phyloP scores from a whole-genome alignment of 495 filamentous ascomycete genomes.

The Penicillium angulare region DNA sequence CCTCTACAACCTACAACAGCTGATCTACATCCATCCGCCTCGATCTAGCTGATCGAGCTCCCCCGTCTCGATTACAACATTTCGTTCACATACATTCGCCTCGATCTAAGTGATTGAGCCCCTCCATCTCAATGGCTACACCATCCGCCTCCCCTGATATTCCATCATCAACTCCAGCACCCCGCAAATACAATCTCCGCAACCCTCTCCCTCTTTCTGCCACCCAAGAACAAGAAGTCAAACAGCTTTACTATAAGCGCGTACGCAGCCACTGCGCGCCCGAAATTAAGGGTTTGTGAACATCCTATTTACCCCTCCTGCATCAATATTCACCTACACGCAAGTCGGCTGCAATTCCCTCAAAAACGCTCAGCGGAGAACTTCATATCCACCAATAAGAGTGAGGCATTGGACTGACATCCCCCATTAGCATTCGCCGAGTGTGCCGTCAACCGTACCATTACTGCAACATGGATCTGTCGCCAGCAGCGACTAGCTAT shows the following conservation, averaged over 20 bases:
- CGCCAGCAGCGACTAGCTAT: slow-evolving; percentile 73
- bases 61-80: slow-evolving; percentile 23
- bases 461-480: slow-evolving; percentile 83
- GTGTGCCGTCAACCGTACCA: slow-evolving; percentile 81
- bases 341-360: too few species aligned
- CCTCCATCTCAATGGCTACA: slow-evolving; percentile 22
- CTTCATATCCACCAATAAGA: not conserved
- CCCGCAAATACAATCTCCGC: slow-evolving; percentile 46
- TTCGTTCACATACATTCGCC: too few species aligned
- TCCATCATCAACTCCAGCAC: slow-evolving; percentile 11
- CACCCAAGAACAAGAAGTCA: slow-evolving; percentile 85
- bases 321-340: not conserved
- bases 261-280: slow-evolving; percentile 75
- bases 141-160: slow-evolving; percentile 22
- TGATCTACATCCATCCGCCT: slow-evolving; percentile 3
- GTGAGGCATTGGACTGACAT: not conserved
- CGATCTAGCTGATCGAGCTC: slow-evolving; percentile 17
- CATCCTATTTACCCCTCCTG: not conserved
- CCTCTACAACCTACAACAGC: not conserved
- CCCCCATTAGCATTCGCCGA: slow-evolving; percentile 71
- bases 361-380: not conserved
- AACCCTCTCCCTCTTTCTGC: slow-evolving; percentile 93
- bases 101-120: slow-evolving; percentile 18
- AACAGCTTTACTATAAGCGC: slow-evolving; percentile 83
- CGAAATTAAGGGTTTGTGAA: slow-evolving; percentile 81